These are phyloP conservation scores for Colletotrichum sp. DNA, from an alignment of 2,329 filamentous ascomycete genomes.

Conservation along the genomic window DNA sequence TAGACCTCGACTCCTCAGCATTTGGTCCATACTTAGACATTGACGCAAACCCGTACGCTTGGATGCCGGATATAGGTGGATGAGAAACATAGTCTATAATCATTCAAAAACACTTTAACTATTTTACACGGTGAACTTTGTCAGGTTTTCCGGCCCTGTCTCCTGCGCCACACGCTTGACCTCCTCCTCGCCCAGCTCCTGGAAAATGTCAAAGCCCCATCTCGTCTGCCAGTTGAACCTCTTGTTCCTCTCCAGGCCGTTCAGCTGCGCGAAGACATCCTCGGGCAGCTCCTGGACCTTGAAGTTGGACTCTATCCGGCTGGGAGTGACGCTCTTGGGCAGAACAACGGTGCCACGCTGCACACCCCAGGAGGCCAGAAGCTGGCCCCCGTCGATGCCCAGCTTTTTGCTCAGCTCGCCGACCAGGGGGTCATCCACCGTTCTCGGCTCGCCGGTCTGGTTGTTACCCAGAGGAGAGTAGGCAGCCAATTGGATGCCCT, in stretches of 20 bases:
- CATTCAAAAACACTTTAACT: not conserved
- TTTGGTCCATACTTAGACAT: slow-evolving; percentile 24
- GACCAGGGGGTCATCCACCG: slow-evolving; percentile 53
- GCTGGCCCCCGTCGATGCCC: slow-evolving; percentile 41
- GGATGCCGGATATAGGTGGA: slow-evolving; percentile 18
- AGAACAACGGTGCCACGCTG: slow-evolving; percentile 70
- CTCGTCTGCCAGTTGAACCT: slow-evolving; percentile 45
- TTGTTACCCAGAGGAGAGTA: slow-evolving; percentile 70
- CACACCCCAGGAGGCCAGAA: slow-evolving; percentile 64
- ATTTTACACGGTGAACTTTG: slow-evolving; percentile 33
- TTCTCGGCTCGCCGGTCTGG: slow-evolving; percentile 43
- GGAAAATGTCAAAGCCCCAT: slow-evolving; percentile 51
- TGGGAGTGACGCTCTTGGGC: slow-evolving; percentile 72
- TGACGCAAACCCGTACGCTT: slow-evolving; percentile 7
- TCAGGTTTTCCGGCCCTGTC: slow-evolving; percentile 37
- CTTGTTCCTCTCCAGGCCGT: slow-evolving; percentile 44
- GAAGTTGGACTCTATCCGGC: slow-evolving; percentile 70
- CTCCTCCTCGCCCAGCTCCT: slow-evolving; percentile 41
- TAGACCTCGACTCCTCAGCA: slow-evolving; percentile 28
- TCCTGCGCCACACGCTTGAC: slow-evolving; percentile 36
- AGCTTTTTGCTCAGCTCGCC: slow-evolving; percentile 50
- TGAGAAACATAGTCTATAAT: not conserved
- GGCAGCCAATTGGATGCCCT: slow-evolving; percentile 65
- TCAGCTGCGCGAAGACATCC: slow-evolving; percentile 39
- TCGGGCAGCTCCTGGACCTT: slow-evolving; percentile 40